Percentiles rank a stretch among this genome's conserved stretches.
Evolutionary conservation across 371 early-diverging fungal genomes (phyloP).

Genomic region (Zychaea mexicana): DNA sequence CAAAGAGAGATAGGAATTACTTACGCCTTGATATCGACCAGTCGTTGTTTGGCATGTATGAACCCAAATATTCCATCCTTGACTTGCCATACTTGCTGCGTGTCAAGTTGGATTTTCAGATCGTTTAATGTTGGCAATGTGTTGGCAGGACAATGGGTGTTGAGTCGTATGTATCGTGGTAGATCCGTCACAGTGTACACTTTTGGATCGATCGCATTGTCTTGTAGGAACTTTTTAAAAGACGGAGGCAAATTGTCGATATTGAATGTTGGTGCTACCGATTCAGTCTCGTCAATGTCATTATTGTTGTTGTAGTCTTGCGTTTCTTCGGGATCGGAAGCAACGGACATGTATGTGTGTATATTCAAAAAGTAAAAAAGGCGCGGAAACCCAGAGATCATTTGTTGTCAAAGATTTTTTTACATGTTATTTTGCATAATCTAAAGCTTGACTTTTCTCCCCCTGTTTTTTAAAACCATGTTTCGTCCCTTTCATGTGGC

Average conservation of each 20-base stretch:
- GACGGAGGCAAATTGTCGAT: conserved; percentile 52
- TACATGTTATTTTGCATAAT: too few species aligned
- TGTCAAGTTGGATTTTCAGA: conserved; percentile 43
- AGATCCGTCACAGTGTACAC: conserved; percentile 62
- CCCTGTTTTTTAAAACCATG: too few species aligned
- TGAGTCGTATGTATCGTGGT: conserved; percentile 76
- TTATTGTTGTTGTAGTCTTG: neutral
- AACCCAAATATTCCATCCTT: conserved; percentile 41
- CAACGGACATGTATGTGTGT: neutral
- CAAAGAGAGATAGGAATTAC: neutral
- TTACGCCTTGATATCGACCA: conserved; percentile 49
- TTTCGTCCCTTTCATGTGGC: too few species aligned
- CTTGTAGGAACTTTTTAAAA: conserved; percentile 61
- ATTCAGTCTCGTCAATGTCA: neutral
- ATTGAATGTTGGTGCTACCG: conserved; percentile 40
- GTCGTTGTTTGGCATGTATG: conserved; percentile 22
- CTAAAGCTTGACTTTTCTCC: too few species aligned
- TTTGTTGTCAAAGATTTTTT: too few species aligned
- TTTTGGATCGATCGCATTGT: conserved; percentile 66
- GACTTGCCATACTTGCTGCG: conserved; percentile 35
- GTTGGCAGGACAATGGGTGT: conserved; percentile 44
- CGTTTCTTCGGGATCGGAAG: neutral
- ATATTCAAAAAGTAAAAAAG: too few species aligned
- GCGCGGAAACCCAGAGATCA: too few species aligned
- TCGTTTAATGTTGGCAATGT: conserved; percentile 42